Base-by-base conservation (phyloP, 345 rosid genomes). In the Leavenworthia alabamica region DNA sequence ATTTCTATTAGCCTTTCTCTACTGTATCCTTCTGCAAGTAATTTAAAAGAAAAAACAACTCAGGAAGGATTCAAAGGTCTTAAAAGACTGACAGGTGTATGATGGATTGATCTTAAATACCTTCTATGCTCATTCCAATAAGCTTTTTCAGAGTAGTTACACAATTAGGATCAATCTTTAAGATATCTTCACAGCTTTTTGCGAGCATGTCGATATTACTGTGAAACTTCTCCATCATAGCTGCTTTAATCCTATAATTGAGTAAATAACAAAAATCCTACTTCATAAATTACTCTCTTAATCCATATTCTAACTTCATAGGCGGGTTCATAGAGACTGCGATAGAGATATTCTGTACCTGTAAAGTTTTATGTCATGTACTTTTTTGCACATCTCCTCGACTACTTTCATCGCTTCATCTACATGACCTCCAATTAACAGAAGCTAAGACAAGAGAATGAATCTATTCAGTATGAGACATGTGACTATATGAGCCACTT, bases 111-210 rank as follows among this genome's bases (percentile, higher is more conserved):
- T 20, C 22, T 20, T 27, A 64, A 1, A 6, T 20, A 73, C 84
- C 96, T 89, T 46, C 75, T 50, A 46, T 68, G 73, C 75, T 83
- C 80, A 89, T 72, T 62, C 44, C 71, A 40, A 85, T 45, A 62
- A 92, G 93, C 75, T 67, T 84, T 37, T 80, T 78, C 68, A 92
- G 17, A 12, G 88, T 71, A 55, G 68, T 58, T 33, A 32, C 23
- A 68, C 90, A 84, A 29, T 75, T 65, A 31, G 95, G 95, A 80
- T 89, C 96, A 72, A 73, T 85, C 75, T 83, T 81, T 54, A 89
- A 75, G 70, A 75, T 55, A 46, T 79, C 82, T 79, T 92, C 93
- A 63, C 77, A 83, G 71, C 77, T 78, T 24, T 78, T 75, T 14
- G 83, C 70, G 2, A 83, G 78, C 54, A 42, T 39, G 24, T 49